Evolutionary conservation across 23 red algal genomes (phyloP).

Genomic region (Chondrus crispus): DNA sequence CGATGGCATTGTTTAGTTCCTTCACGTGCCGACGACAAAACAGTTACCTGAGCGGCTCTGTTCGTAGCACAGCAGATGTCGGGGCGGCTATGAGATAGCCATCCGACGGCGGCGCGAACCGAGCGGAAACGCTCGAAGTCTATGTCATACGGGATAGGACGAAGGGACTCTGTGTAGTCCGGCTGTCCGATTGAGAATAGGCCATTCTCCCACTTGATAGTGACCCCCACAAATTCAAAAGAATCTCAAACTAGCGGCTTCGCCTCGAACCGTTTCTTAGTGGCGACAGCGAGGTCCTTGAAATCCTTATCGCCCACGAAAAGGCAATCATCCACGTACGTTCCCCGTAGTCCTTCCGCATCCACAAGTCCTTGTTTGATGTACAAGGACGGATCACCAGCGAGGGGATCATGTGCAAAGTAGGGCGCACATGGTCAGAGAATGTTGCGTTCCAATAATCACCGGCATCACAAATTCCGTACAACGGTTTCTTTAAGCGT

Average conservation of each 20-base stretch:
- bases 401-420: not conserved
- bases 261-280: not conserved
- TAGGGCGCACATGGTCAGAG: not conserved
- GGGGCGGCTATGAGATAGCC: not conserved
- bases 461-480: not conserved
- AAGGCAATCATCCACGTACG: not conserved
- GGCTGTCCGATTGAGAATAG: not conserved
- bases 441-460: not conserved
- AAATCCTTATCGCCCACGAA: not conserved
- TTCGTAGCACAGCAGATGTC: not conserved
- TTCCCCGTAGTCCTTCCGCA: not conserved
- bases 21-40: not conserved
- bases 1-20: not conserved
- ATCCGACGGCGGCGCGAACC: not conserved
- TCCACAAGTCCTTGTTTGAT: not conserved
- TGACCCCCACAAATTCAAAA: not conserved
- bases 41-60: constrained; percentile 3
- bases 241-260: not conserved
- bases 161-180: not conserved
- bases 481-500: not conserved
- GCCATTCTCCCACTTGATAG: not conserved
- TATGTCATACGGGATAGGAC: not conserved
- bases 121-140: not conserved
- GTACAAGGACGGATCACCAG: not conserved
- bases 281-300: not conserved